Evolutionary conservation across 1,284 basidiomycete genomes (phyloP).

Genomic region (Ustilago nuda): DNA sequence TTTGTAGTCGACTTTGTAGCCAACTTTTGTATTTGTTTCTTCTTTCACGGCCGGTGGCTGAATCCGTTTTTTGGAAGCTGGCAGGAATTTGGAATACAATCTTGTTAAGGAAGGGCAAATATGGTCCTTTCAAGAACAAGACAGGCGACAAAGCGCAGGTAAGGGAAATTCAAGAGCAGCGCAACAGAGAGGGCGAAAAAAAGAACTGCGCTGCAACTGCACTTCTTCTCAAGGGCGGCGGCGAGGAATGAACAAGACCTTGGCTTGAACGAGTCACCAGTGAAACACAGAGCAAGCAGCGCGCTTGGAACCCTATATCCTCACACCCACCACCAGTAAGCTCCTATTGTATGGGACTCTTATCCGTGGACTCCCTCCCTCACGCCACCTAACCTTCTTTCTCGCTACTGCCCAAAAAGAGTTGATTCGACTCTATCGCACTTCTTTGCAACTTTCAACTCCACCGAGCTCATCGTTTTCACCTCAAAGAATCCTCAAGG

Average conservation of each 20-base stretch:
- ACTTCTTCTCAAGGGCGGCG: not conserved
- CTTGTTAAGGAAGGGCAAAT: not conserved
- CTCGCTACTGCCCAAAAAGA: not conserved
- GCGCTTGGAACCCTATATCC: not conserved
- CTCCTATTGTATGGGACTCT: not conserved
- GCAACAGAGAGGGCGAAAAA: slow-evolving; percentile 7
- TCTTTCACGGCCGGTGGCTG: slow-evolving; percentile 12
- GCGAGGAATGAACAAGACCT: not conserved
- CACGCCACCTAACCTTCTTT: not conserved
- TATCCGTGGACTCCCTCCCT: not conserved
- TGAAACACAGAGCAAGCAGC: not conserved
- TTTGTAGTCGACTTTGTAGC: slow-evolving; percentile 19
- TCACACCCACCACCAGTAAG: not conserved
- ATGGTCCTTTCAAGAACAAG: too few species aligned
- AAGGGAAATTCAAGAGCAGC: slow-evolving; percentile 3
- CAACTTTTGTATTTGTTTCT: slow-evolving; percentile 8
- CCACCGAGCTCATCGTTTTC: slow-evolving; percentile 14
- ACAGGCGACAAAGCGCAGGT: not conserved
- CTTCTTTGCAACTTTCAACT: not conserved
- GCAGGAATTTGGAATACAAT: slow-evolving; percentile 9
- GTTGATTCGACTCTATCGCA: not conserved
- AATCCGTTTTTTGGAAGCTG: slow-evolving; percentile 1
- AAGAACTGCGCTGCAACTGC: not conserved
- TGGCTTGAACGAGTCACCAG: slow-evolving; percentile 17
- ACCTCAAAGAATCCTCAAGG: slow-evolving; percentile 5